Evolutionary conservation across 2,329 filamentous ascomycete species (phyloP), one percentile per base, ranked within the genome.

Genomic region (Aureobasidium sp.): DNA sequence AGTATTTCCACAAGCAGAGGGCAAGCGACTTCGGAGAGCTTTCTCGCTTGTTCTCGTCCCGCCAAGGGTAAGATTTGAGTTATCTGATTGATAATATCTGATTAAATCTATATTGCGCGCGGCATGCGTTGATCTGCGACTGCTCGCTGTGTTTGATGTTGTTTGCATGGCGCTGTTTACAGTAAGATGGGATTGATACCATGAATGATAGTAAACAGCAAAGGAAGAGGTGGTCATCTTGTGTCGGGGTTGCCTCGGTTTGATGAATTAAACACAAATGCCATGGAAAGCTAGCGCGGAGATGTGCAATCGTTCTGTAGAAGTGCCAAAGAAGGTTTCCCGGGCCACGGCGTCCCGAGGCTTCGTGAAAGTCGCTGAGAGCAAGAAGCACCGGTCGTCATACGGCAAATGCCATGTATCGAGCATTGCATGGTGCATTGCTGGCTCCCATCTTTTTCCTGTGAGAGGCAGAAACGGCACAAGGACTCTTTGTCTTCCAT

Each of bases 71-170:
- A 36, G 33, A 36, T 64, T 55, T 64, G 27, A 64, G 64, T 60
- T 65, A 60, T 65, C 64, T 65, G 64, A 53, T 58, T 59, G 54
- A 65, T 61, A 64, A 64, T 47, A 11, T 53, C 36, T 25, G 48
- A 23, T 33, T 40, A 29, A 64, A 64, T 64, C 48, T 64, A 55
- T 64, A 50, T 40, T 33, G 45, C 38, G 54, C 54, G 56, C 56
- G 56, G 56, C 29, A 59, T 48, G 56, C 56, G 27, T 38, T 23
- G 27, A 47, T 58, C 38, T 31, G 38, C 43, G 15, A 40, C 3
- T 61, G 45, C 33, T 47, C 13, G 29, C 54, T 59, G 27, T 47
- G 55, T 47, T 59, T 47, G n/a, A 20, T 47, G 13, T 9, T 18
- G 27, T 58, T 11, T 47, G 42, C 42, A 47, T 47, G 13, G n/a